These are phyloP conservation scores for Paramarasmius palmivorus DNA, from an alignment of 1,284 basidiomycete species.

Conservation along the genomic window DNA sequence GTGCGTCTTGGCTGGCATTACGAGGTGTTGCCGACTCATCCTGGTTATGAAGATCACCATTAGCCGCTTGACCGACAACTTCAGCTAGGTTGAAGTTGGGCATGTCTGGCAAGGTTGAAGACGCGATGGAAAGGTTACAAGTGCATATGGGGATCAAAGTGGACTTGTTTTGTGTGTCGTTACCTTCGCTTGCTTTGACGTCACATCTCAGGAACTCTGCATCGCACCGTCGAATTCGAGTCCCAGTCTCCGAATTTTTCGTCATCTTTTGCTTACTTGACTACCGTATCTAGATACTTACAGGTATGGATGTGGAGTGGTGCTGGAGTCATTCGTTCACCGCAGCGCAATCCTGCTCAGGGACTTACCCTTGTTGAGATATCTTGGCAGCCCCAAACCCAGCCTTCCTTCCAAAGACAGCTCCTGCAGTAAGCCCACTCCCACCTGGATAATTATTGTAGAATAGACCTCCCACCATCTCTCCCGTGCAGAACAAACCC, in stretches of 20 bases:
- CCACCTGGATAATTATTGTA: conserved; percentile 68
- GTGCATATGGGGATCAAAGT: neutral
- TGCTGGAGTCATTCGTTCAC: no score
- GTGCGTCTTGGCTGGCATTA: neutral
- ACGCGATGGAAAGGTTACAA: neutral
- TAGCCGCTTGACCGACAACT: neutral
- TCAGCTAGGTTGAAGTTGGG: neutral
- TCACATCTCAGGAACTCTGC: no score
- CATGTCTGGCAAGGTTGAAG: neutral
- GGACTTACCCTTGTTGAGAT: no score
- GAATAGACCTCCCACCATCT: conserved; percentile 66
- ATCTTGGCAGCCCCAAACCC: conserved; percentile 43
- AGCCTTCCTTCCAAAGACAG: conserved; percentile 66
- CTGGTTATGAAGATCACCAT: neutral
- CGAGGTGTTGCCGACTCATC: no score
- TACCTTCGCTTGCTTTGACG: neutral
- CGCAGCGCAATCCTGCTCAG: no score
- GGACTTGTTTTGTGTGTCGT: neutral
- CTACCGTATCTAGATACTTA: no score
- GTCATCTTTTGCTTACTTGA: no score
- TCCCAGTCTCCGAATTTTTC: no score
- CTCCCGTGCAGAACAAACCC: conserved; percentile 65
- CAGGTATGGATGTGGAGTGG: no score
- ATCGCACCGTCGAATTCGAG: no score
- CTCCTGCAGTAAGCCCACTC: conserved; percentile 65